Evolutionary conservation across 2,329 filamentous ascomycete genomes (phyloP), one percentile per base, ranked within the genome.

Genomic region (Monosporascus cannonballus): DNA sequence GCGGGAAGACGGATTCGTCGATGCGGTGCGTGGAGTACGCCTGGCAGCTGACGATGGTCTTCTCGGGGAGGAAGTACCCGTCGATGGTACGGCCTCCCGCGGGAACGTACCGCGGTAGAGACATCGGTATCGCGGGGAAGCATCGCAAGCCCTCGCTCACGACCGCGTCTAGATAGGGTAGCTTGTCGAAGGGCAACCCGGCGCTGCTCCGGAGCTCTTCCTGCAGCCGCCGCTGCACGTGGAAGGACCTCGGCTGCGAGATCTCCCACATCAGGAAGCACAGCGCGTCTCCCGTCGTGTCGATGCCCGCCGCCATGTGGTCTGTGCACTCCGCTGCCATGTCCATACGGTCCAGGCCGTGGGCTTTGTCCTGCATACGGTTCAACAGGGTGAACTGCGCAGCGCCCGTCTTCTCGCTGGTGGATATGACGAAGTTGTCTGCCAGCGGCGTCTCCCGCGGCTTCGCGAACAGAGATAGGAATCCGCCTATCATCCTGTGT

Each of bases 221-320:
- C 25, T 75, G 73, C 4, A 88, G 71, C 3, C 67, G 70, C 11
- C 69, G 64, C 65, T 87, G 85, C 48, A 80, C 71, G 2, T 64
- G 54, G 1, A 71, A 59, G 4, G 78, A 84, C 7, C 74, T 67
- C 2, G 83, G 80, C 56, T 81, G 79, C 2, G 85, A 89, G 2
- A 89, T 73, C 63, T 87, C 79, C 77, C 84, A 85, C 80, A 89
- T 85, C 14, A 89, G 72, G 62, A 88, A 88, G 61, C 84, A 87
- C 0, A 89, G 71, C 0, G 76, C 83, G 58, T 89, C 85, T 17
- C 85, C 84, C 0, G 85, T 88, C 1, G 86, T 89, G 60, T 89
- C 85, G 54, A 89, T 87, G 0, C 85, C 86, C 0, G 85, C 85
- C 0, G 80, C 83, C 80, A 89, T 83, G 65, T 89, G 85, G 59